These are phyloP conservation scores for Brettanomyces nanus DNA, from an alignment of 805 yeast species.

Conservation along the genomic window DNA sequence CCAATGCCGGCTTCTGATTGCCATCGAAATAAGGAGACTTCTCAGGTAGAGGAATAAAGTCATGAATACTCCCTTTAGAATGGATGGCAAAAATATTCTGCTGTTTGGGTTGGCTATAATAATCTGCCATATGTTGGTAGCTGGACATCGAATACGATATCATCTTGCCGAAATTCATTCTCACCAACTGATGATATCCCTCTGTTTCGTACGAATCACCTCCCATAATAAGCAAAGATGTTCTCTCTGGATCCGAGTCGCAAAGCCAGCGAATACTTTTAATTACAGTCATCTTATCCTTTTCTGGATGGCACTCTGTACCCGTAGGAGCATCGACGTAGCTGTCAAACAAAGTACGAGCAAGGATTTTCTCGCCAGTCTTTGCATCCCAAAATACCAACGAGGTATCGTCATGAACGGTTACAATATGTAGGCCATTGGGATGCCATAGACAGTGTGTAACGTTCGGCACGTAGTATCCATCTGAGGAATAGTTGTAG, in stretches of 20 bases:
- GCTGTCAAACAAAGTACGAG: conserved; percentile 62
- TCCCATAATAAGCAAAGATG: conserved; percentile 65
- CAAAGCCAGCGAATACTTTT: conserved; percentile 69
- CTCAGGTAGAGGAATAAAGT: conserved; percentile 47
- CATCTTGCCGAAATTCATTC: conserved; percentile 72
- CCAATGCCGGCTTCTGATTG: conserved; percentile 62
- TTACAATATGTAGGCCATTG: conserved; percentile 75
- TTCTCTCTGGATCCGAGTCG: conserved; percentile 69
- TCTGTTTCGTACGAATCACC: conserved; percentile 43
- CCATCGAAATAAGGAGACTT: conserved; percentile 75
- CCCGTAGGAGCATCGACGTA: conserved; percentile 48
- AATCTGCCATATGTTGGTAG: conserved; percentile 72
- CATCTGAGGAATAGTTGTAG: conserved; percentile 20
- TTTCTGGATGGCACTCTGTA: conserved; percentile 7
- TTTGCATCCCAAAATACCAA: conserved; percentile 90
- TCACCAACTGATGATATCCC: conserved; percentile 37
- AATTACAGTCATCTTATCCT: conserved; percentile 31
- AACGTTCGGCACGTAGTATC: conserved; percentile 22
- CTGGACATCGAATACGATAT: conserved; percentile 76
- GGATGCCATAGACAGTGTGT: conserved; percentile 78
- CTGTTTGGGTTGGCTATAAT: conserved; percentile 53
- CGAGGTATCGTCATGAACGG: conserved; percentile 76
- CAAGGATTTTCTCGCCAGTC: conserved; percentile 64
- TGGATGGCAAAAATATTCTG: conserved; percentile 51
- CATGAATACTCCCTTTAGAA: conserved; percentile 33